Percentiles rank a stretch among this genome's conserved stretches.
phyloP scores from a whole-genome alignment of 345 rosid species.

The Melaleuca quinquenervia region DNA sequence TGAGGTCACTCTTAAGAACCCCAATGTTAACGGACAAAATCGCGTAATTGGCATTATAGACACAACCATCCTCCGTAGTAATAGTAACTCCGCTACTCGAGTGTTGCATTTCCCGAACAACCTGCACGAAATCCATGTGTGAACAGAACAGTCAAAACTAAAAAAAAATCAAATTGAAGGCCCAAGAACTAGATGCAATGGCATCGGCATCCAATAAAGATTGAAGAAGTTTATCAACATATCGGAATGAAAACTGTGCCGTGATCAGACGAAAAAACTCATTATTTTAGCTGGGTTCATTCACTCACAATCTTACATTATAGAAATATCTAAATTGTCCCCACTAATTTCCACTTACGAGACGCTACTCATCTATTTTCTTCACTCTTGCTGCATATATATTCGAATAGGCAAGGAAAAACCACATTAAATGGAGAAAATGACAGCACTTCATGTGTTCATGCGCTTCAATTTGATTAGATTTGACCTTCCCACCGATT shows the following conservation, averaged over 20 bases:
- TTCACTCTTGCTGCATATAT: background rate
- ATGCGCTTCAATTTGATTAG: background rate
- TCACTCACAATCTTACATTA: no score
- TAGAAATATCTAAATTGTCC: background rate
- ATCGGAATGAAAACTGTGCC: no score
- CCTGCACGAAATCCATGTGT: slow-evolving; percentile 45
- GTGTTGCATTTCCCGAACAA: slow-evolving; percentile 77
- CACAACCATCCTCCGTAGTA: slow-evolving; percentile 80
- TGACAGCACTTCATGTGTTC: slow-evolving; percentile 19
- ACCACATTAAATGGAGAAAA: slow-evolving; percentile 2
- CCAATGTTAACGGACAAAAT: slow-evolving; percentile 90
- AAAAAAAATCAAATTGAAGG: no score
- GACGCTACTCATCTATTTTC: no score
- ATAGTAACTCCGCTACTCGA: slow-evolving; percentile 79
- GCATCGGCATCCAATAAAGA: background rate
- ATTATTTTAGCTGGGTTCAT: no score
- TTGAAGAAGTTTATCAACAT: background rate
- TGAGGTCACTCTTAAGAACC: slow-evolving; percentile 83
- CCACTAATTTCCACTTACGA: background rate
- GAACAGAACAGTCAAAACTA: slow-evolving; percentile 8
- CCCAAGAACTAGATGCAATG: no score
- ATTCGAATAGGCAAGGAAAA: background rate
- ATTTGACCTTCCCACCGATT: no score
- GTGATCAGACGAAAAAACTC: no score
- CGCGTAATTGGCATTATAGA: slow-evolving; percentile 73